phyloP scores from a whole-genome alignment of 2,329 filamentous ascomycete species.

The Cercospora nicotianae region DNA sequence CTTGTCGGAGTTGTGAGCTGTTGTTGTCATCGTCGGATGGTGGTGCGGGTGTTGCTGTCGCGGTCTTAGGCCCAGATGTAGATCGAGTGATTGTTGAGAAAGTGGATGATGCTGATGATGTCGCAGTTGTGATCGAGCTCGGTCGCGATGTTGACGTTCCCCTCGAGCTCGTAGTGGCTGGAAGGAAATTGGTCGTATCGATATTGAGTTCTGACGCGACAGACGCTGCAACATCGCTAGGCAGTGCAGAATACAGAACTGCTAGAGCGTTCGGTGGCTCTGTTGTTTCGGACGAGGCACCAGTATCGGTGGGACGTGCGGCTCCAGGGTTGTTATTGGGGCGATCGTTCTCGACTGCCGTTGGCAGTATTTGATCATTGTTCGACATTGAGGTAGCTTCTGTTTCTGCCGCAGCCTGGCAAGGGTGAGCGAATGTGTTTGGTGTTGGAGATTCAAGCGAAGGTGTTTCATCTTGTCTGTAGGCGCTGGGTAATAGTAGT shows the following conservation, averaged over 20 bases:
- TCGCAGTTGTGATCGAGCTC: background rate
- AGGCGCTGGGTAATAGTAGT: conserved; percentile 6
- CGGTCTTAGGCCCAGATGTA: background rate
- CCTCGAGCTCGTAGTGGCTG: background rate
- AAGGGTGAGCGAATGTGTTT: background rate
- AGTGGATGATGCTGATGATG: conserved; percentile 1
- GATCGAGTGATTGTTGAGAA: conserved; percentile 12
- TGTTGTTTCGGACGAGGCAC: conserved; percentile 4
- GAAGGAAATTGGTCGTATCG: conserved; percentile 5
- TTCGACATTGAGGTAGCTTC: conserved; percentile 1
- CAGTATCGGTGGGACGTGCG: background rate
- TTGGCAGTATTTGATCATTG: conserved; percentile 2
- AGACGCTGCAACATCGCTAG: conserved; percentile 14
- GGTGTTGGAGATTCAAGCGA: background rate
- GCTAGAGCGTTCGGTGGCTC: conserved; percentile 13
- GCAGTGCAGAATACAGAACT: conserved; percentile 17
- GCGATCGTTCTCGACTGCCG: background rate
- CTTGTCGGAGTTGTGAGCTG: conserved; percentile 9
- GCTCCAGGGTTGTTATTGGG: background rate
- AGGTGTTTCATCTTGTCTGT: conserved; percentile 9
- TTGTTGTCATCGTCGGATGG: background rate
- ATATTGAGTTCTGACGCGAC: conserved; percentile 15
- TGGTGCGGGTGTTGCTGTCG: conserved; percentile 14
- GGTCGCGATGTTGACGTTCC: background rate
- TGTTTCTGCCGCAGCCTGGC: conserved; percentile 3